Conservation (phyloP, 2,329 filamentous ascomycete species). For the Graphiopsis chlorocephala region DNA sequence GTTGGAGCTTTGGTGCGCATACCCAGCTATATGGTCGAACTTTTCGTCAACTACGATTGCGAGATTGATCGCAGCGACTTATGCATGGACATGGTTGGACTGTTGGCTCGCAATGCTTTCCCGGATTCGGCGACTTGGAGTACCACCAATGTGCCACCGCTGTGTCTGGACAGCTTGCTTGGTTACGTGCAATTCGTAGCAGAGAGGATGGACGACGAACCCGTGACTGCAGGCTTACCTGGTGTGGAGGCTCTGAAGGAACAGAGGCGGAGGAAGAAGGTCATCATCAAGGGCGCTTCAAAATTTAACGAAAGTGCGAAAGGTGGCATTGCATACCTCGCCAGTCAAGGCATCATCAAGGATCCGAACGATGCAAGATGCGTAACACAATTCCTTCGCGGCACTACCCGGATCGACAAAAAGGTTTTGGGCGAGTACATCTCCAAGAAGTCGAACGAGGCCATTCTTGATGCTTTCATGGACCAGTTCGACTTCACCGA, state of each 20-base stretch:
- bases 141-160: slow-evolving; percentile 92
- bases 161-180: slow-evolving; percentile 88
- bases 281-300: slow-evolving; percentile 80
- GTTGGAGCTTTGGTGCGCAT: slow-evolving; percentile 89
- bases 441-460: slow-evolving; percentile 84
- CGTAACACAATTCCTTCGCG: slow-evolving; percentile 82
- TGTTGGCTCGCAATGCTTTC: slow-evolving; percentile 89
- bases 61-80: slow-evolving; percentile 87
- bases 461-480: slow-evolving; percentile 80
- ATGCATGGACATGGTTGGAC: slow-evolving; percentile 91
- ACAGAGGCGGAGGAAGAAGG: slow-evolving; percentile 75
- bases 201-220: slow-evolving; percentile 73
- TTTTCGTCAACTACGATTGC: slow-evolving; percentile 98
- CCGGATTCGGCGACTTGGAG: slow-evolving; percentile 98
- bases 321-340: slow-evolving; percentile 79
- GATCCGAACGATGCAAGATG: slow-evolving; percentile 70
- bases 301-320: slow-evolving; percentile 98
- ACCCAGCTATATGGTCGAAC: slow-evolving; percentile 88
- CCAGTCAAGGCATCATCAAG: slow-evolving; percentile 80
- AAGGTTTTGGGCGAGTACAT: slow-evolving; percentile 87
- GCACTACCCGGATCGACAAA: slow-evolving; percentile 85
- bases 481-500: slow-evolving; percentile 82
- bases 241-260: slow-evolving; percentile 63
- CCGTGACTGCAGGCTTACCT: slow-evolving; percentile 63
- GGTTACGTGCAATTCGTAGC: slow-evolving; percentile 90